Evolutionary conservation across 2,329 filamentous ascomycete species (phyloP).

Genomic region (Beauveria australis): DNA sequence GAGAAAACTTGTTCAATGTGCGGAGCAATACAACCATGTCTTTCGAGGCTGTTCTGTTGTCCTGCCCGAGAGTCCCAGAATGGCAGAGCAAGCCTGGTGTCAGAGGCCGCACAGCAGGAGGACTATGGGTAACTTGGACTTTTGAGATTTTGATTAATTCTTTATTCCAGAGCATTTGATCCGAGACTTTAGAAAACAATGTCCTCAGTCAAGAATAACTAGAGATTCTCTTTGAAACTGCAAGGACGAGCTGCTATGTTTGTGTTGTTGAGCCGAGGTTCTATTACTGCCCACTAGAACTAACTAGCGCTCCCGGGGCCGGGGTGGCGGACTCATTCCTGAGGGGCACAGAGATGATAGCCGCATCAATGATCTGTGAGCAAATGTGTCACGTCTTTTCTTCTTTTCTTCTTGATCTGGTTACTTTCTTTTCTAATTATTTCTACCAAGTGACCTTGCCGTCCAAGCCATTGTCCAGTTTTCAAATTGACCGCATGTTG

Average conservation of each 20-base stretch:
- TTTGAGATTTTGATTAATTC: too few species aligned
- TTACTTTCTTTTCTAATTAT: too few species aligned
- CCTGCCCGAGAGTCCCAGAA: too few species aligned
- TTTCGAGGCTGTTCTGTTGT: too few species aligned
- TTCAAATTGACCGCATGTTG: neutral
- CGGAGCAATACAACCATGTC: neutral
- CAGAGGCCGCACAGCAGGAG: neutral
- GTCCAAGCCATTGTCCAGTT: too few species aligned
- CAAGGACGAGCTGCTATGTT: neutral
- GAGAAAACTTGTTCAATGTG: too few species aligned
- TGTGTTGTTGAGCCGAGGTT: constrained; percentile 6
- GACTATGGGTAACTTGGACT: too few species aligned
- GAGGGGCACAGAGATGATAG: neutral
- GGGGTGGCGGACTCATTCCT: neutral
- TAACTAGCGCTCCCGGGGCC: neutral
- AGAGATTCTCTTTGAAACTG: neutral
- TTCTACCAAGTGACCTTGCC: too few species aligned
- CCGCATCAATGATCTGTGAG: neutral
- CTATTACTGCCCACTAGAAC: neutral
- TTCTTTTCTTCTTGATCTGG: neutral
- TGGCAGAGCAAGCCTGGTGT: neutral
- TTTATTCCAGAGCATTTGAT: too few species aligned
- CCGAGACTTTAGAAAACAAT: too few species aligned
- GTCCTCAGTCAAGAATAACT: too few species aligned
- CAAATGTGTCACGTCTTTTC: neutral